Evolutionary conservation across 78 protist species (phyloP), one percentile per base, ranked within the genome.

Genomic region (Dictyostelium capitatum): DNA sequence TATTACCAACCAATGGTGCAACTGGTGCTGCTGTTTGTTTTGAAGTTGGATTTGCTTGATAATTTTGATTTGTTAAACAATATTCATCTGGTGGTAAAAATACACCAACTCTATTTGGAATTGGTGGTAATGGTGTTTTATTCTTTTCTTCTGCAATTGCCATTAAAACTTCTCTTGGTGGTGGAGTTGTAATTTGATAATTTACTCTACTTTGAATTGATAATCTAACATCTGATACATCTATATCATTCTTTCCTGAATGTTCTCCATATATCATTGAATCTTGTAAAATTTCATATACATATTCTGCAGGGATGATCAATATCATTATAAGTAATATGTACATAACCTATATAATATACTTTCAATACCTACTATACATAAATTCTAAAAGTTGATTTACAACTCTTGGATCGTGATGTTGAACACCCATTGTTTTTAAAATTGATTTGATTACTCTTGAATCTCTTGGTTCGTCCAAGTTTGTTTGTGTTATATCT

Each of bases 381-480:
- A 87, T 87, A 77, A 87, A 87, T 15, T 87, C 92, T 28, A 87
- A 50, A 14, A 87, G 78, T 62, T 87, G 92, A 64, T 87, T 87
- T 3, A 87, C 92, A 32, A 87, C 92, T 43, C 92, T 28, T 23
- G 92, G 83, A 15, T 87, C 92, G 30, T 87, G 83, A 14, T 57
- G 11, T 77, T 87, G 84, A 11, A 87, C 83, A 64, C 92, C 92
- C 92, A 87, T 87, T 17, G 92, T 87, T 41, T 87, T 87, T 23
- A 87, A 48, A 20, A 87, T 87, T n/a, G 80, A 75, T 77, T 87
- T 87, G 2, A 87, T 87, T n/a, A 87, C 83, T 51, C 92, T 41
- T 9, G 92, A 25, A 65, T 87, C 92, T 59, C 92, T 74, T 48
- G 92, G 92, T 32, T 87, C 92, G 48, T 87, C 92, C 4, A 87